Percentiles rank a stretch among this genome's conserved stretches.
phyloP scores from a whole-genome alignment of 2,329 filamentous ascomycete genomes.

The Phialocephala subalpina region DNA sequence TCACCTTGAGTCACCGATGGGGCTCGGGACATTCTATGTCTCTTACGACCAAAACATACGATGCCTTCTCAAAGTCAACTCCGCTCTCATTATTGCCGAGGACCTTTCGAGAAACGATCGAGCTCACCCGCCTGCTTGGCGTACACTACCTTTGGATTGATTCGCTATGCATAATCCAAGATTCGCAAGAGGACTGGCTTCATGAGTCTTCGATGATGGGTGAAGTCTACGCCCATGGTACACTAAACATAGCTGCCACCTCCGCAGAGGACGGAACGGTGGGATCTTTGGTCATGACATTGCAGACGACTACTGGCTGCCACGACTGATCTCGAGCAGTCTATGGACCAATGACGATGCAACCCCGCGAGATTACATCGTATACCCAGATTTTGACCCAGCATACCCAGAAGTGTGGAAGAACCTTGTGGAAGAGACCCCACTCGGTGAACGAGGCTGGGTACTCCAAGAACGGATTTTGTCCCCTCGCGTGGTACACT shows the following conservation, averaged over 20 bases:
- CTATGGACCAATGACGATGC: background rate
- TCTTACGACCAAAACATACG: conserved; percentile 3
- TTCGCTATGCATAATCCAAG: conserved; percentile 16
- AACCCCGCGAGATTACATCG: background rate
- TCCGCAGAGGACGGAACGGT: conserved; percentile 11
- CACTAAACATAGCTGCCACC: conserved; percentile 38
- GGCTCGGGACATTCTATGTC: background rate
- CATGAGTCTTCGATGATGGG: conserved; percentile 14
- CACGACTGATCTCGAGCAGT: background rate
- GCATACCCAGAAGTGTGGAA: conserved; percentile 13
- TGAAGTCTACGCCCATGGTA: conserved; percentile 10
- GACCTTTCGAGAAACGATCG: conserved; percentile 9
- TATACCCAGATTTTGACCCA: background rate
- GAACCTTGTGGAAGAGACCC: conserved; percentile 14
- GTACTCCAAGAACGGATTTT: conserved; percentile 36
- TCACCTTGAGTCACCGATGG: conserved; percentile 17
- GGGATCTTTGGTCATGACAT: conserved; percentile 10
- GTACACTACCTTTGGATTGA: conserved; percentile 16
- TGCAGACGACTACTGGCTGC: background rate
- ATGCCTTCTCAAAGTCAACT: background rate
- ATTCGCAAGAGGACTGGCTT: conserved; percentile 18
- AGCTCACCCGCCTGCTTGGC: conserved; percentile 13
- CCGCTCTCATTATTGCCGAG: conserved; percentile 7
- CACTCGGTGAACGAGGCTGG: conserved; percentile 34
- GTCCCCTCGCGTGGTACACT: conserved; percentile 32